Evolutionary conservation across 495 filamentous ascomycete genomes (phyloP).

Genomic region (Hypoxylon fuscum): DNA sequence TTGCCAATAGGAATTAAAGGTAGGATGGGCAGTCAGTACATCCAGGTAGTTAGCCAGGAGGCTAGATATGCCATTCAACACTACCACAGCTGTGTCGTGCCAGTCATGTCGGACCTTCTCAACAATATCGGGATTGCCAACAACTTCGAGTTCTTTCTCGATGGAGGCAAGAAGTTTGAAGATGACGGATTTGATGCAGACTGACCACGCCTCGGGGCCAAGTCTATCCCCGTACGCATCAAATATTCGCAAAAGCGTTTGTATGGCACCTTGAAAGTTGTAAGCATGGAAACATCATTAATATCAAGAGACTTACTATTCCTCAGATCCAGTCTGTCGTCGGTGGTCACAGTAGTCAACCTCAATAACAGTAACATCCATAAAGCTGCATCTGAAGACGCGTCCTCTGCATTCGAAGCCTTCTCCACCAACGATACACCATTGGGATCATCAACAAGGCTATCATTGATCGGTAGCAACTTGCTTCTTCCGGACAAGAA

Average conservation of each 20-base stretch:
- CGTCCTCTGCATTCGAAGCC: constrained; percentile 58
- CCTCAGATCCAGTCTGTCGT: constrained; percentile 82
- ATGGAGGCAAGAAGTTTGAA: constrained; percentile 74
- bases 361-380: constrained; percentile 88
- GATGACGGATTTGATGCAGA: constrained; percentile 81
- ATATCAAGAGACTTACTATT: constrained; percentile 67
- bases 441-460: constrained; percentile 59
- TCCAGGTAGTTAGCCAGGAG: constrained; percentile 75
- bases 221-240: constrained; percentile 88
- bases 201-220: constrained; percentile 78
- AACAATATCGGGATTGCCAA: constrained; percentile 34
- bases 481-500: constrained; percentile 68
- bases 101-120: constrained; percentile 64
- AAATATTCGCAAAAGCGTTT: constrained; percentile 90
- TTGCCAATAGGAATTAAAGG: constrained; percentile 72
- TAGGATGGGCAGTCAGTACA: constrained; percentile 62
- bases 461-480: constrained; percentile 56
- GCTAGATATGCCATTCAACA: constrained; percentile 73
- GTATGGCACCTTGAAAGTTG: constrained; percentile 68
- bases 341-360: constrained; percentile 77
- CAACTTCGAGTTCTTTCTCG: constrained; percentile 54
- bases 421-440: constrained; percentile 60
- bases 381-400: constrained; percentile 68
- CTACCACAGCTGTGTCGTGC: constrained; percentile 80
- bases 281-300: constrained; percentile 25